Base-by-base conservation (phyloP, 257 asterid species). In the Pogostemon cablin region DNA sequence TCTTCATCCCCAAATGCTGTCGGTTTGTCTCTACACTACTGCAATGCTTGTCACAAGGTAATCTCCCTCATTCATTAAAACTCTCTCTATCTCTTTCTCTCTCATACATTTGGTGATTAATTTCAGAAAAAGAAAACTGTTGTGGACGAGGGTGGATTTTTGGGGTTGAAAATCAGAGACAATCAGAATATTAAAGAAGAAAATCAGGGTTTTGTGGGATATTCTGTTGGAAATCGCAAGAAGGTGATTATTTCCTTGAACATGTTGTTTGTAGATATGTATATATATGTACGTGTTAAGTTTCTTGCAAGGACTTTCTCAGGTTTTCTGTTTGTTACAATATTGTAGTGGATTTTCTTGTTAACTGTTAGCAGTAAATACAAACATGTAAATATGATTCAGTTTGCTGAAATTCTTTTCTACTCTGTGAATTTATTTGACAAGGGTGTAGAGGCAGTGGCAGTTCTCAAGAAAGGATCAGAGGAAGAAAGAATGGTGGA, bases 11-110 rank as follows among this genome's bases (percentile, higher is more conserved):
- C 68, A 38, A 76, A 68, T 9, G 62, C 32, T 25, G 32, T 25
- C 32, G 32, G 74, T 57, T 73, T 15, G 73, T 9, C 80, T 4
- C 78, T 77, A 9, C 80, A 25, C 32, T 25, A 72, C 71, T 85
- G 95, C 49, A 50, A 53, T 40, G 71, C 79, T 57, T 87, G 92
- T 44, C 86, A 82, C 75, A 82, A 82, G 89, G 95, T 88, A 67
- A 25, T 25, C 0, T 25, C 32, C 32, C 32, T 25, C 1, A 25
- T 25, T 25, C 32, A 25, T 25, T 25, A 25, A 25, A 25, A 25
- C 32, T 25, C 32, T 25, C 6, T 17, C 35, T 50, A 52, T n/a
- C 58, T 34, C 5, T n/a, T n/a, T 3, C 53, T 15, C 58, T 7
- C 3, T 25, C 32, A 25, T 25, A 25, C 5, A 35, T 3, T 67